Base-by-base conservation (phyloP, 441 rosid genomes). In the Dalechampia spathulata region DNA sequence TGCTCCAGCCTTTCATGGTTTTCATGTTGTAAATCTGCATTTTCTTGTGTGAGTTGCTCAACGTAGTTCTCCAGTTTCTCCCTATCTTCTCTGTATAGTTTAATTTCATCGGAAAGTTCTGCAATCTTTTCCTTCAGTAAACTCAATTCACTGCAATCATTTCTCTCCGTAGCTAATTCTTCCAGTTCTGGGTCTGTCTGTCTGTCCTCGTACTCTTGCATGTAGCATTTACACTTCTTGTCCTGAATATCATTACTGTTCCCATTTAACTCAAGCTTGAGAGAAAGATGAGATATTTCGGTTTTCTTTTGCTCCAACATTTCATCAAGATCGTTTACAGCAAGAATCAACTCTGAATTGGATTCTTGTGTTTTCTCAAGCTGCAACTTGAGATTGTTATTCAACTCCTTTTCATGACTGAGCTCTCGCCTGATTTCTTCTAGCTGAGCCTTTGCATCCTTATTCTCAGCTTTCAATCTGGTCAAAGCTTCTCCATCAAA, bases 311-410 rank as follows among this genome's bases (percentile, higher is more conserved):
- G 69, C 66, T 75, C 86, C 67, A 87, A 63, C 84, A 83, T 78
- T 51, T 77, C 86, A 69, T 90, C 94, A 5, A 87, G 82, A 57
- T 87, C 96, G 57, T 70, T 78, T 47, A 85, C 82, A 39, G 90
- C 94, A 63, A 87, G 85, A 57, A 90, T 78, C 78, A 90, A 58
- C 78, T 90, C 87, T 0, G 82, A 55, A 53, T 90, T 90, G 6
- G 96, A 82, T 62, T 87, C 92, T 70, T 78, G 88, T 8, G 83
- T 80, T 71, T 85, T 90, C 75, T 78, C 83, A 46, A 90, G 75
- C 66, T 85, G 96, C 72, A 73, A 46, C 67, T 75, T 78, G 54
- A 90, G 78, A 66, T 82, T 78, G 48, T 74, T 63, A 52, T 85
- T 86, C 57, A 74, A 55, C 51, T 78, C 90, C 72, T 84, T 84